These are phyloP conservation scores for Usnea hakonensis DNA, from an alignment of 495 filamentous ascomycete genomes.

Conservation along the genomic window DNA sequence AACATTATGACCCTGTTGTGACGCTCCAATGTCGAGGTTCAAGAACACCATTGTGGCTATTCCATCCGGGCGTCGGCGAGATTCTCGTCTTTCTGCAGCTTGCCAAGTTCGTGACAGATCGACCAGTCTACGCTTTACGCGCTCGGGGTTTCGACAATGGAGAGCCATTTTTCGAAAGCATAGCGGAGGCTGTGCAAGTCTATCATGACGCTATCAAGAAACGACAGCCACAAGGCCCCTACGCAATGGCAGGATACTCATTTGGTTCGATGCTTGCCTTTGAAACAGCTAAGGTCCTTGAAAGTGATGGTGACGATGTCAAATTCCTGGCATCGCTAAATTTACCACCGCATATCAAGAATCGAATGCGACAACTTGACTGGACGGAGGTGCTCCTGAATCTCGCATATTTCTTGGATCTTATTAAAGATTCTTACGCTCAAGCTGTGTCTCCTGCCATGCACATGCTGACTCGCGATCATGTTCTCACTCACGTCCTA, in stretches of 20 bases:
- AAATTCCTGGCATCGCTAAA: slow-evolving; percentile 30
- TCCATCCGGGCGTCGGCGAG: slow-evolving; percentile 53
- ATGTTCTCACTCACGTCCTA: slow-evolving; percentile 29
- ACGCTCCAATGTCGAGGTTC: slow-evolving; percentile 33
- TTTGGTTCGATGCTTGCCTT: slow-evolving; percentile 49
- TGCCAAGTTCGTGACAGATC: slow-evolving; percentile 38
- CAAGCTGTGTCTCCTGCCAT: slow-evolving; percentile 19
- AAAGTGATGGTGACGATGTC: slow-evolving; percentile 28
- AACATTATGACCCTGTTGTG: slow-evolving; percentile 43
- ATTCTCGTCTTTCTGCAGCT: slow-evolving; percentile 49
- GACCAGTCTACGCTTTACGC: slow-evolving; percentile 48
- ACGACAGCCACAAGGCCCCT: slow-evolving; percentile 48
- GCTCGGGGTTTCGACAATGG: slow-evolving; percentile 43
- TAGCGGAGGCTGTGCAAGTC: slow-evolving; percentile 32
- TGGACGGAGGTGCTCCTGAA: slow-evolving; percentile 42
- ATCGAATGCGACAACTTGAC: slow-evolving; percentile 41
- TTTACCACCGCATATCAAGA: slow-evolving; percentile 46
- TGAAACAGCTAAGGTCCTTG: slow-evolving; percentile 44
- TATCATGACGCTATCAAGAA: slow-evolving; percentile 40
- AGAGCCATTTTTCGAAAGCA: slow-evolving; percentile 30
- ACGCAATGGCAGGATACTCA: slow-evolving; percentile 50
- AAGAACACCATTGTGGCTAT: slow-evolving; percentile 47
- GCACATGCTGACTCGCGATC: slow-evolving; percentile 17
- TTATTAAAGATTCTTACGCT: slow-evolving; percentile 36
- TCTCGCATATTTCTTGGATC: slow-evolving; percentile 41